Evolutionary conservation across 768 basidiomycete species (phyloP).

Genomic region (Kwoniella bestiolae): DNA sequence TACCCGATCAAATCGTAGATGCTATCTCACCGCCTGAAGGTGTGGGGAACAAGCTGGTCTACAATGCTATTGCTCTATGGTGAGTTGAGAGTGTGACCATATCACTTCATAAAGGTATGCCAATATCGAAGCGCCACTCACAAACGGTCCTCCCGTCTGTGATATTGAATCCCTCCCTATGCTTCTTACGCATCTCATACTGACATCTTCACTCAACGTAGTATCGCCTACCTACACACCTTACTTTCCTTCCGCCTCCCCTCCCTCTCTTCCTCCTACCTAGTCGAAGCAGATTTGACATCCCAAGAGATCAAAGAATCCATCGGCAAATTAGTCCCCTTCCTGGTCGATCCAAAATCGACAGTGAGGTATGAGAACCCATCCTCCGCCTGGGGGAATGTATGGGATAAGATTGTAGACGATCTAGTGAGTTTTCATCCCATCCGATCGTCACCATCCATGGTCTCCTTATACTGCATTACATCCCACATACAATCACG

Average conservation of each 20-base stretch:
- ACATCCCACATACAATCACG: too few relatives aligned
- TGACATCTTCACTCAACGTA: slow-evolving; percentile 2
- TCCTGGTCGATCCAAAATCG: slow-evolving; percentile 45
- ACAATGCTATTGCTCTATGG: slow-evolving; percentile 49
- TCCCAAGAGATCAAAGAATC: slow-evolving; percentile 27
- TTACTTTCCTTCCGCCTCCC: slow-evolving; percentile 43
- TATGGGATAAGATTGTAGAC: slow-evolving; percentile 43
- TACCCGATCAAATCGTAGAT: slow-evolving; percentile 15
- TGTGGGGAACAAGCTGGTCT: slow-evolving; percentile 37
- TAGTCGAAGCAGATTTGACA: slow-evolving; percentile 5
- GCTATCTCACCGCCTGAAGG: slow-evolving; percentile 37
- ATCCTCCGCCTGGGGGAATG: slow-evolving; percentile 39
- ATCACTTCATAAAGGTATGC: neutral
- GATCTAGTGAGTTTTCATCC: slow-evolving; percentile 26
- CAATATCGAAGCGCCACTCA: neutral
- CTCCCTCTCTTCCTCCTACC: slow-evolving; percentile 24
- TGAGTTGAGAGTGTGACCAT: slow-evolving; percentile 18
- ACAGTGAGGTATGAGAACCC: slow-evolving; percentile 35
- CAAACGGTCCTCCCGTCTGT: too few relatives aligned
- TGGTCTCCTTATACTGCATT: neutral
- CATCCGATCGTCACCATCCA: too few relatives aligned
- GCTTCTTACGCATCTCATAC: neutral
- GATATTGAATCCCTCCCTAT: neutral
- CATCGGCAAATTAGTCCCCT: slow-evolving; percentile 34
- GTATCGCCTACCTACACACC: slow-evolving; percentile 44